A percentile compares a stretch with the other conserved stretches of the same genome.
phyloP scores from a whole-genome alignment of 768 basidiomycete species.

The Gelatoporia subvermispora region DNA sequence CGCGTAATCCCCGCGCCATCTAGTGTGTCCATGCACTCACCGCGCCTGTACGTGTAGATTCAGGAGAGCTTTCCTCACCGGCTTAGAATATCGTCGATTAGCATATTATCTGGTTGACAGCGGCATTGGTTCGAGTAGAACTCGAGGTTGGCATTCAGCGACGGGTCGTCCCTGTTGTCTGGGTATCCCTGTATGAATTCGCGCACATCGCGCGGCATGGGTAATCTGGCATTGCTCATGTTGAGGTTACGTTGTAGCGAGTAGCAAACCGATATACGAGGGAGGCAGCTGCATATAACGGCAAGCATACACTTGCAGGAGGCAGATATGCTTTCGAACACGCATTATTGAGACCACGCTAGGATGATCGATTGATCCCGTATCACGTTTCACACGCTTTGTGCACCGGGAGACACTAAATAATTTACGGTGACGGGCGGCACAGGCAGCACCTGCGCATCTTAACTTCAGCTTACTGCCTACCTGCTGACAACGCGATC shows the following conservation, averaged over 20 bases:
- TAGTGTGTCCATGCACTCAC: slow-evolving; percentile 22
- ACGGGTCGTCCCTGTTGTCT: slow-evolving; percentile 32
- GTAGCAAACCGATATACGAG: neutral
- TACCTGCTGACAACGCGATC: too few species aligned
- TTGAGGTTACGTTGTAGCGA: neutral
- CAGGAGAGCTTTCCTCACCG: slow-evolving; percentile 32
- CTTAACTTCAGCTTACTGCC: too few species aligned
- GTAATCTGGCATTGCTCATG: neutral
- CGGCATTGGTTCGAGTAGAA: slow-evolving; percentile 57
- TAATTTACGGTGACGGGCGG: too few species aligned
- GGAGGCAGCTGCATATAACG: too few species aligned
- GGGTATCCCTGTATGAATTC: slow-evolving; percentile 57
- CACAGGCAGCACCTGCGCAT: too few species aligned
- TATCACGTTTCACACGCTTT: too few species aligned
- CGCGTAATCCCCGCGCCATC: slow-evolving; percentile 61
- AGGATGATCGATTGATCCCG: too few species aligned
- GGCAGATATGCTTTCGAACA: too few species aligned
- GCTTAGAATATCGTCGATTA: slow-evolving; percentile 60
- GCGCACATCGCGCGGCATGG: slow-evolving; percentile 49
- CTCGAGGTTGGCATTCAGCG: slow-evolving; percentile 42
- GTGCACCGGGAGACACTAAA: too few species aligned
- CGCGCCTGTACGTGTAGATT: neutral
- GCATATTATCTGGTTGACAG: slow-evolving; percentile 56
- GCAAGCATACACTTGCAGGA: too few species aligned
- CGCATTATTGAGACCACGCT: too few species aligned